Conservation (phyloP, 2,329 filamentous ascomycete species). For the Cadophora malorum region DNA sequence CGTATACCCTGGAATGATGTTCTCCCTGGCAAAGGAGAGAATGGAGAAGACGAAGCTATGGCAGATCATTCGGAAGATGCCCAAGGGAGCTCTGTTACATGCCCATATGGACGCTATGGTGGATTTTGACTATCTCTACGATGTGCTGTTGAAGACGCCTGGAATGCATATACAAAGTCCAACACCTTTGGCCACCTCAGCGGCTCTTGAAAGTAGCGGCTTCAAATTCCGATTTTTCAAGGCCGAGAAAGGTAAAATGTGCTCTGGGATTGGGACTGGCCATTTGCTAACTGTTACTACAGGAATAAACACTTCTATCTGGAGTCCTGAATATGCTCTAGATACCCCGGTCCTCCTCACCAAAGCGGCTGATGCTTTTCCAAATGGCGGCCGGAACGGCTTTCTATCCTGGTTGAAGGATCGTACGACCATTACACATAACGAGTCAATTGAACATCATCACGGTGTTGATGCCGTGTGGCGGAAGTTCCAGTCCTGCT, state of each 20-base stretch:
- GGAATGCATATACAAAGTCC: slow-evolving; percentile 74
- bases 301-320: slow-evolving; percentile 60
- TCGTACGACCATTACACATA: slow-evolving; percentile 72
- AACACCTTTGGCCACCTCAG: slow-evolving; percentile 59
- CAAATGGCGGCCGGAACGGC: slow-evolving; percentile 70
- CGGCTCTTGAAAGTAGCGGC: slow-evolving; percentile 58
- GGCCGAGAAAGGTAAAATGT: slow-evolving; percentile 44
- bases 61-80: slow-evolving; percentile 84
- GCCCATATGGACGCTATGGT: slow-evolving; percentile 93
- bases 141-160: slow-evolving; percentile 71
- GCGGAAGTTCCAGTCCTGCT: slow-evolving; percentile 79
- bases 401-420: slow-evolving; percentile 81
- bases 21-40: slow-evolving; percentile 80
- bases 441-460: slow-evolving; percentile 79
- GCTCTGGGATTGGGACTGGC: background rate
- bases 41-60: slow-evolving; percentile 88
- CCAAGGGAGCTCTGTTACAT: slow-evolving; percentile 86
- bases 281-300: slow-evolving; percentile 20
- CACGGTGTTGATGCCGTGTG: slow-evolving; percentile 85
- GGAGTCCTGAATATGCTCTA: slow-evolving; percentile 68
- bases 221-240: slow-evolving; percentile 69
- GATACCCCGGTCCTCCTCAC: slow-evolving; percentile 48
- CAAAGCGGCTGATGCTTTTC: slow-evolving; percentile 75
- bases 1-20: slow-evolving; percentile 92
- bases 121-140: slow-evolving; percentile 80